Evolutionary conservation across 305 asterid species (phyloP).

Genomic region (Fraxinus baroniana): DNA sequence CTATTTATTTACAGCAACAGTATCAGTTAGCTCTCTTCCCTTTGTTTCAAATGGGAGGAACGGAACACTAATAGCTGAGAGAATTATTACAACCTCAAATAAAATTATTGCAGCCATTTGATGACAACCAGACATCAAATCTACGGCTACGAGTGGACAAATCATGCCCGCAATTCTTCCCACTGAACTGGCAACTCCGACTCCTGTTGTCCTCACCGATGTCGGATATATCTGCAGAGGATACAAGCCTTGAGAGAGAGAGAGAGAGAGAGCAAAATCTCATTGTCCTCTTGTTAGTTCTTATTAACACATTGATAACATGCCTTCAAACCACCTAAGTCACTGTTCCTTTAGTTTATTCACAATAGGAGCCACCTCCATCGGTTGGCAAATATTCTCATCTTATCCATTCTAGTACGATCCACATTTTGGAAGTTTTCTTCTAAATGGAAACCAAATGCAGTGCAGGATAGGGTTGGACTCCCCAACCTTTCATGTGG

Average conservation of each 20-base stretch:
- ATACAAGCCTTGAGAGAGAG: background rate
- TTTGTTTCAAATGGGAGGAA: conserved; percentile 60
- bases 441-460: background rate
- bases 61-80: conserved; percentile 45
- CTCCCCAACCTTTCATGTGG: background rate
- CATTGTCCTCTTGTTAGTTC: background rate
- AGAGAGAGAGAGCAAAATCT: background rate
- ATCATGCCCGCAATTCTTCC: conserved; percentile 72
- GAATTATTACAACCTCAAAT: conserved; percentile 44
- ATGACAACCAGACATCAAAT: conserved; percentile 53
- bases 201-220: conserved; percentile 57
- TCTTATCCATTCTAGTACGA: background rate
- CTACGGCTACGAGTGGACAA: conserved; percentile 58
- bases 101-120: conserved; percentile 47
- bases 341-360: background rate
- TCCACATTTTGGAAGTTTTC: background rate
- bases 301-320: background rate
- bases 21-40: conserved; percentile 50
- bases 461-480: background rate
- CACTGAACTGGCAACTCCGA: conserved; percentile 51
- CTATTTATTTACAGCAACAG: conserved; percentile 27
- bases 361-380: background rate
- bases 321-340: background rate
- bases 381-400: background rate
- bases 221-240: conserved; percentile 64